Evolutionary conservation across 768 basidiomycete species (phyloP), one percentile per base, ranked within the genome.

Genomic region (Trametes cinnabarina): DNA sequence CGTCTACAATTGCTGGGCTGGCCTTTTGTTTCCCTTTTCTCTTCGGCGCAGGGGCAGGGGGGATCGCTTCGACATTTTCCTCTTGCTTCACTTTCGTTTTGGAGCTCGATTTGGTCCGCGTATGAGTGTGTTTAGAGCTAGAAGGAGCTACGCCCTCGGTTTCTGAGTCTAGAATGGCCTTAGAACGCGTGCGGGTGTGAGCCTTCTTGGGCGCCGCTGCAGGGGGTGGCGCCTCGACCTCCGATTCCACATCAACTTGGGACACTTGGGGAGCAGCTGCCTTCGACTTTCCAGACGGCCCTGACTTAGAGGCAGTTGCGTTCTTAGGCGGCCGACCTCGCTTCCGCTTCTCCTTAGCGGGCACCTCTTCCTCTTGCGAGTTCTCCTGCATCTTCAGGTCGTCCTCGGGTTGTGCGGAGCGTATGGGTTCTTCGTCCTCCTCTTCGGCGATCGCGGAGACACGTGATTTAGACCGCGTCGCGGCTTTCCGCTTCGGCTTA

Each of bases 401-500:
- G 25, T 57, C 66, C 5, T 60, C 63, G 10, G 57, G 25, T 28
- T 12, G 49, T 5, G 25, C 26, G 15, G 6, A 9, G 11, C n/a
- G 3, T 2, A 25, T 58, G 3, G 65, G 65, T 2, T 68, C 65
- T 20, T 69, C 70, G 10, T 68, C 69, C 19, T 65, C 67, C 47
- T 69, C 69, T 56, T 71, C 69, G 37, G 66, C 62, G 52, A 74
- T 66, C 44, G 63, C 63, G 10, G 67, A 65, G 2, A 71, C 69
- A 14, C 62, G 59, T 4, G 60, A 58, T 47, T 69, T 72, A 14
- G 54, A 42, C n/a, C 62, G 62, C 48, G 68, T 30, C n/a, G 62
- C 55, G 52, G 56, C 62, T 51, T 72, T 69, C 61, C 60, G 50
- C 62, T 69, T 63, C 41, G 64, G 8, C 48, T 66, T 69, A 43